Evolutionary conservation across 805 yeast genomes (phyloP).

Genomic region (Teunomyces gatunensis): DNA sequence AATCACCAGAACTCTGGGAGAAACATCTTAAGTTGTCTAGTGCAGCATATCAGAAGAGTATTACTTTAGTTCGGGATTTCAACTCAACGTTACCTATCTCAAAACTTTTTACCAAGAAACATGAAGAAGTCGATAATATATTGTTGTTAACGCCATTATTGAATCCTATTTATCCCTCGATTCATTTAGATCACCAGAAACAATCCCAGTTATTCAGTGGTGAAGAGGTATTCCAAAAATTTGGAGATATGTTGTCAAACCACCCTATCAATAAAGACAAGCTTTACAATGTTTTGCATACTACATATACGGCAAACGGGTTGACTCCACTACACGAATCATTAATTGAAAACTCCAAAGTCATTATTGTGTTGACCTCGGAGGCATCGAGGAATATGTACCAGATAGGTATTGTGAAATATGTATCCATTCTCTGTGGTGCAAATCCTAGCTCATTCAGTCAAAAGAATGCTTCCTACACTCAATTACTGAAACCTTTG

Average conservation of each 20-base stretch:
- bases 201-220: constrained; percentile 33
- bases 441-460: constrained; percentile 34
- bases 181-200: neutral
- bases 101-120: constrained; percentile 29
- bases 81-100: constrained; percentile 49
- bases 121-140: constrained; percentile 23
- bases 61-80: constrained; percentile 54
- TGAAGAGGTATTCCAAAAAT: constrained; percentile 52
- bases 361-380: constrained; percentile 53
- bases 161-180: constrained; percentile 31
- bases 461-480: constrained; percentile 16
- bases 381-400: constrained; percentile 60
- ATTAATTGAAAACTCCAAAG: constrained; percentile 49
- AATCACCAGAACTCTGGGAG: constrained; percentile 32
- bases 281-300: constrained; percentile 50
- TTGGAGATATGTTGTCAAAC: constrained; percentile 46
- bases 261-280: constrained; percentile 24
- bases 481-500: constrained; percentile 46
- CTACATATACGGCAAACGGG: constrained; percentile 58
- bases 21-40: constrained; percentile 44
- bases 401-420: constrained; percentile 60
- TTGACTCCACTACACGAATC: constrained; percentile 54
- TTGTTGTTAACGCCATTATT: constrained; percentile 38
- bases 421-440: constrained; percentile 53
- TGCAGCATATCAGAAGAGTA: constrained; percentile 48